phyloP scores from a whole-genome alignment of 139 green algal genomes.

The Picochlorum costavermella region DNA sequence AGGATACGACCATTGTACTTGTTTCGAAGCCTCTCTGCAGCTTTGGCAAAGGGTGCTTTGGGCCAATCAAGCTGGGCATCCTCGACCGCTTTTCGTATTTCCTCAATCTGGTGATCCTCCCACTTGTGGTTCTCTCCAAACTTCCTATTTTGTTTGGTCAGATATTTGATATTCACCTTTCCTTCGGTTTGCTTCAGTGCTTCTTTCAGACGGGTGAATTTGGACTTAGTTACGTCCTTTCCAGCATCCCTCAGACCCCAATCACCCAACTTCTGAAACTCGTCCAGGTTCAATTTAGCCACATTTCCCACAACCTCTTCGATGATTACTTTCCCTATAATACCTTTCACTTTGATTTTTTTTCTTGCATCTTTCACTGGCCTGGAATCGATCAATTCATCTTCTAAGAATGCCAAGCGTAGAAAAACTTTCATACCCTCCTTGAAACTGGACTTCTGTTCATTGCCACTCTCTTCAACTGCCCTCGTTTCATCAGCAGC shows the following conservation, averaged over 20 bases:
- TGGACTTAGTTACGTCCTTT: background rate
- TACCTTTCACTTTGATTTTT: background rate
- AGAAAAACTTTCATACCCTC: background rate
- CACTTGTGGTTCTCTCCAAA: background rate
- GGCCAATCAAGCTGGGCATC: background rate
- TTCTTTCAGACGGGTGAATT: background rate
- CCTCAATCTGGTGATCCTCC: background rate
- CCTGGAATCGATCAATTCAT: background rate
- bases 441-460: background rate
- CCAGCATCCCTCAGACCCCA: background rate
- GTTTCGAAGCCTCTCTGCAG: background rate
- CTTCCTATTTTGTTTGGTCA: background rate
- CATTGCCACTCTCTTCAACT: background rate
- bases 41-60: background rate
- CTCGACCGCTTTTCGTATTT: background rate
- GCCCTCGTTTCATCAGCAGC: background rate
- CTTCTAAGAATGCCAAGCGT: background rate
- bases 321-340: constrained; percentile 1
- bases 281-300: background rate
- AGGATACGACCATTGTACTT: background rate
- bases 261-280: background rate
- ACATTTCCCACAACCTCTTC: background rate
- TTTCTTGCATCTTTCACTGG: background rate
- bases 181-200: background rate
- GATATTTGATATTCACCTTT: background rate